Percentiles rank a stretch among this genome's conserved stretches.
Conservation (phyloP, 768 basidiomycete genomes). For the Lactifluus subvellereus region DNA sequence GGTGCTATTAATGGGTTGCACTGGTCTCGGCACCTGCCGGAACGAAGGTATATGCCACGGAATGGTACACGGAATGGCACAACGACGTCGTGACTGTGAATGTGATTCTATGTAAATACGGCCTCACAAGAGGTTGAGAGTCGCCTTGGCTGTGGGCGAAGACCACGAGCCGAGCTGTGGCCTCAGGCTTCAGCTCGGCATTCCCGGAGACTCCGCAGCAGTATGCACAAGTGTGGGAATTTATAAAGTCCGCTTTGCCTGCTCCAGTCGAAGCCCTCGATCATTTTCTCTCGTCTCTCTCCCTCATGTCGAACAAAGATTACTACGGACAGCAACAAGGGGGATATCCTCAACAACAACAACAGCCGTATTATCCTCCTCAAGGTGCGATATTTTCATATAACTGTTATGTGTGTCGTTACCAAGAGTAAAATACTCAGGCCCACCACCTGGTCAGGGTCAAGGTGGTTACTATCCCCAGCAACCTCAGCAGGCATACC, state of each 20-base stretch:
- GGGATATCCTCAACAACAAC: conserved; percentile 42
- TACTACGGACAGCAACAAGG: conserved; percentile 45
- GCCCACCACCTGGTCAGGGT: conserved; percentile 54
- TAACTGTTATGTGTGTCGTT: conserved; percentile 25
- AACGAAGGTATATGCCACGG: background rate
- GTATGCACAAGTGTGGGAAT: conserved; percentile 1
- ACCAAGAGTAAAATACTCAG: conserved; percentile 28
- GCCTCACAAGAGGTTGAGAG: background rate
- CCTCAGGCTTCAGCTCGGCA: background rate
- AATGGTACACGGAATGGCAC: background rate
- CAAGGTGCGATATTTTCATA: conserved; percentile 35
- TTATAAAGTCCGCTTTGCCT: conserved; percentile 8
- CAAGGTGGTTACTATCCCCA: conserved; percentile 70
- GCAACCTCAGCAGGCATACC: conserved; percentile 69
- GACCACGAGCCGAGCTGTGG: background rate
- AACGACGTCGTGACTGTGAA: background rate
- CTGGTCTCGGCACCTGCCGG: background rate
- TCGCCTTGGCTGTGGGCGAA: background rate
- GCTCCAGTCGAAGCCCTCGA: background rate
- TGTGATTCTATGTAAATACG: background rate
- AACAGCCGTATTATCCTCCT: conserved; percentile 49
- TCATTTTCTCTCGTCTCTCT: conserved; percentile 7
- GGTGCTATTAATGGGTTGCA: no score
- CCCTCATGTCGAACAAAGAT: conserved; percentile 58
- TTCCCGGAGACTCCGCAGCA: background rate